Conservation (phyloP, 306 rosid genomes). For the Ochetophila trinervis region DNA sequence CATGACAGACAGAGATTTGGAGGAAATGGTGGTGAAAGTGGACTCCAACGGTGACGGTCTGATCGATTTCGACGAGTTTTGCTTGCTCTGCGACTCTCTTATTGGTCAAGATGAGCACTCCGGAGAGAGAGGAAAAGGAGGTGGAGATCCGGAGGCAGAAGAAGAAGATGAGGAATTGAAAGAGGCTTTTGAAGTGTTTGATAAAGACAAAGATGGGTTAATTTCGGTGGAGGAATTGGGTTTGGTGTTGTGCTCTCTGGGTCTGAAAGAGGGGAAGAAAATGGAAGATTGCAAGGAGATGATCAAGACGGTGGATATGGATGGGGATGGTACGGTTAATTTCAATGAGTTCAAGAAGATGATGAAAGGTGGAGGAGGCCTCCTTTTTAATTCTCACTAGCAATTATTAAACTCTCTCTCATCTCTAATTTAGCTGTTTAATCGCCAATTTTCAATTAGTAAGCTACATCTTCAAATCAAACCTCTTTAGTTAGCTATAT, state of each 20-base stretch:
- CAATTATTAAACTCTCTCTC: not conserved
- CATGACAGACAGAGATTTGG: constrained; percentile 53
- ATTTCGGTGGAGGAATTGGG: constrained; percentile 70
- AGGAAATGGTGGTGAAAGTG: constrained; percentile 53
- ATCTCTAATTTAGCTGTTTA: not conserved
- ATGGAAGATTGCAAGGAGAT: constrained; percentile 68
- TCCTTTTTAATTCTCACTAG: constrained; percentile 24
- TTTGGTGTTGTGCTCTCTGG: constrained; percentile 53
- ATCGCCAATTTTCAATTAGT: too few species aligned
- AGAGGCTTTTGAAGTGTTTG: constrained; percentile 87
- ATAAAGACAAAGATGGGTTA: constrained; percentile 61
- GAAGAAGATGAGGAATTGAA: constrained; percentile 40
- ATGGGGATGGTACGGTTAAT: constrained; percentile 96
- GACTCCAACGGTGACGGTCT: constrained; percentile 79
- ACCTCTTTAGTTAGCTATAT: too few species aligned
- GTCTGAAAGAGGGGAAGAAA: constrained; percentile 64
- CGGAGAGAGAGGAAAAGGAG: not conserved
- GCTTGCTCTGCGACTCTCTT: constrained; percentile 46
- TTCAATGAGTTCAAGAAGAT: constrained; percentile 78
- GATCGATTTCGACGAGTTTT: constrained; percentile 78
- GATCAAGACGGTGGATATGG: constrained; percentile 75
- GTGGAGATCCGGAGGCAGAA: not conserved
- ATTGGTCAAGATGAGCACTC: constrained; percentile 2
- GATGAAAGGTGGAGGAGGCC: constrained; percentile 56
- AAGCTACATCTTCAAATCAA: too few species aligned